Conservation (phyloP, 2,329 filamentous ascomycete species). For the Pseudocercospora eumusae region DNA sequence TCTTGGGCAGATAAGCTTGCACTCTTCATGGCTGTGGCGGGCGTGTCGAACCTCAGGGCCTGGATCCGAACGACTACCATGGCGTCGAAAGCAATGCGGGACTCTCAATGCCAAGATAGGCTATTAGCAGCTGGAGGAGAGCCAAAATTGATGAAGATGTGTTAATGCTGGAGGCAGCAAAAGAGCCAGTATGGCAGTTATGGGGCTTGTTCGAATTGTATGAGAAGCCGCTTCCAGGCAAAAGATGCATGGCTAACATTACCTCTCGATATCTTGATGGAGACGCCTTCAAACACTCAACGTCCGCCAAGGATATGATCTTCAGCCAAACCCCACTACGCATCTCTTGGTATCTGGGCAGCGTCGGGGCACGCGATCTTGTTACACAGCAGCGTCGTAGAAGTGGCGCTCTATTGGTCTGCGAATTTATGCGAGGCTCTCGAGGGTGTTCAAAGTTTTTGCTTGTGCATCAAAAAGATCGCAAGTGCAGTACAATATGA, state of each 20-base stretch:
- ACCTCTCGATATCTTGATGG: background rate
- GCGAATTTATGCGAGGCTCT: background rate
- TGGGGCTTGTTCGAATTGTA: background rate
- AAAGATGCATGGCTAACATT: background rate
- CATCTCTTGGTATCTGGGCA: slow-evolving; percentile 8
- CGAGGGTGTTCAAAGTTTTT: background rate
- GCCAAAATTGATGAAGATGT: background rate
- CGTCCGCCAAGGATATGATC: slow-evolving; percentile 1
- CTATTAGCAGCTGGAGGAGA: slow-evolving; percentile 7
- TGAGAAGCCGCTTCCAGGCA: background rate
- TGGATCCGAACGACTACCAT: slow-evolving; percentile 8
- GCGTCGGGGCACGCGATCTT: slow-evolving; percentile 5
- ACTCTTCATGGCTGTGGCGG: slow-evolving; percentile 14
- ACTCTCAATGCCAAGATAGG: slow-evolving; percentile 14
- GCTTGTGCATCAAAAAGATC: background rate
- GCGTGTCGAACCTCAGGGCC: slow-evolving; percentile 9
- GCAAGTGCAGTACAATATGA: too few species aligned
- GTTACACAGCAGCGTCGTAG: slow-evolving; percentile 7
- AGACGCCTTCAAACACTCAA: background rate
- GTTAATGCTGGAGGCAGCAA: background rate
- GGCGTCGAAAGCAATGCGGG: slow-evolving; percentile 9
- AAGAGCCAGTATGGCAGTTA: background rate
- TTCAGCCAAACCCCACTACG: slow-evolving; percentile 3
- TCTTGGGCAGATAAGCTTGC: slow-evolving; percentile 14
- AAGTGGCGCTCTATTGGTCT: background rate